Conservation (phyloP, 2,329 filamentous ascomycete genomes). For the Daldinia sp. region DNA sequence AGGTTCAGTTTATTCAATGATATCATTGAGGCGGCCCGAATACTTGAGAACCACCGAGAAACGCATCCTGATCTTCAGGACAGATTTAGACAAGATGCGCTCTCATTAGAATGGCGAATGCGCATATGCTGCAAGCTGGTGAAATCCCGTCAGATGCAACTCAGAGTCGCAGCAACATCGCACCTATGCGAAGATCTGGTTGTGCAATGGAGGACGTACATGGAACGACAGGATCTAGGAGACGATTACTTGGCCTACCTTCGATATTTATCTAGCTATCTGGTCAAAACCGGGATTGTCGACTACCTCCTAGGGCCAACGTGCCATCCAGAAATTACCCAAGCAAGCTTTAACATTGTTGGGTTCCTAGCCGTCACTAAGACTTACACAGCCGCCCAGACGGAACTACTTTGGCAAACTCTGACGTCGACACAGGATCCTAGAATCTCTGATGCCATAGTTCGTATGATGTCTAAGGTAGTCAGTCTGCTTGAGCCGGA, state of each 20-base stretch:
- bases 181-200: constrained; percentile 79
- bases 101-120: constrained; percentile 77
- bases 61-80: constrained; percentile 55
- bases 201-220: constrained; percentile 70
- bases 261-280: constrained; percentile 74
- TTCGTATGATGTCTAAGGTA: constrained; percentile 70
- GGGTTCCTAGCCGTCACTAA: constrained; percentile 86
- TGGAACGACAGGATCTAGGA: constrained; percentile 58
- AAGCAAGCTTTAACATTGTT: constrained; percentile 83
- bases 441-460: constrained; percentile 82
- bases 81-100: constrained; percentile 60
- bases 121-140: constrained; percentile 77
- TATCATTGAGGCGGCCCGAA: constrained; percentile 53
- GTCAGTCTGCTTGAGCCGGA: constrained; percentile 62
- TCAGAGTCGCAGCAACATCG: constrained; percentile 83
- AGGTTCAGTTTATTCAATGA: constrained; percentile 56
- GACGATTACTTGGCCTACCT: constrained; percentile 60
- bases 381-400: constrained; percentile 77
- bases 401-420: constrained; percentile 86
- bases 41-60: constrained; percentile 51
- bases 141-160: constrained; percentile 87
- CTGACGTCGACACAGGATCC: constrained; percentile 85
- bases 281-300: constrained; percentile 78
- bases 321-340: constrained; percentile 91
- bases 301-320: constrained; percentile 91